phyloP scores from a whole-genome alignment of 257 asterid species.

The Catharanthus roseus region DNA sequence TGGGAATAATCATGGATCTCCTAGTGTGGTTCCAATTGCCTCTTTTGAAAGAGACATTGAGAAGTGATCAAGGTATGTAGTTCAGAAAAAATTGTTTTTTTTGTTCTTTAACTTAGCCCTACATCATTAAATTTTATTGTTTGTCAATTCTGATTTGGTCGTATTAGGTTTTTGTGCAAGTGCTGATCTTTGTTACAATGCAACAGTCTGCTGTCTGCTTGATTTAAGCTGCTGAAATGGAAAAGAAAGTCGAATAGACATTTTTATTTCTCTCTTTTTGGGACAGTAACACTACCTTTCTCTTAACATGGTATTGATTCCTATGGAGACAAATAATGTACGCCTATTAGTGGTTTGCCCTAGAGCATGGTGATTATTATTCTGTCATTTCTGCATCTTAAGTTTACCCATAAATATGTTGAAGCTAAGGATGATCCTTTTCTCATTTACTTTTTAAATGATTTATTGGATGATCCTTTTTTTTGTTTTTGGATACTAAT shows the following conservation, averaged over 20 bases:
- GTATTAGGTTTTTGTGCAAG: neutral
- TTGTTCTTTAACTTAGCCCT: neutral
- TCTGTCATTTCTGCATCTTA: neutral
- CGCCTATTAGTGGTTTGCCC: neutral
- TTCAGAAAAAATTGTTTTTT: neutral
- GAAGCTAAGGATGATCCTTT: neutral
- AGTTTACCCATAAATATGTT: too few species aligned
- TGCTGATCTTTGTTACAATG: neutral
- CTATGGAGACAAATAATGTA: neutral
- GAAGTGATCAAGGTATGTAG: slow-evolving; percentile 47
- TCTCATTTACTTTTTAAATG: neutral
- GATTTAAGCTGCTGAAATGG: neutral
- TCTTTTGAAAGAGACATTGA: slow-evolving; percentile 48
- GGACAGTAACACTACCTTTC: neutral
- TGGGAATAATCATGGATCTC: slow-evolving; percentile 50
- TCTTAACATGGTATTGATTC: neutral
- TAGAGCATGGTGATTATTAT: neutral
- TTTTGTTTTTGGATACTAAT: neutral
- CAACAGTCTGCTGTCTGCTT: neutral
- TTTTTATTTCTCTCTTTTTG: neutral
- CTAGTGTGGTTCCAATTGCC: slow-evolving; percentile 57
- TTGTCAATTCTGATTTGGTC: neutral
- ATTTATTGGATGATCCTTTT: neutral
- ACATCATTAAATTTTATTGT: neutral
- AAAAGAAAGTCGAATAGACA: neutral